Conservation (phyloP, 345 rosid species). For the Erucastrum elatum region DNA sequence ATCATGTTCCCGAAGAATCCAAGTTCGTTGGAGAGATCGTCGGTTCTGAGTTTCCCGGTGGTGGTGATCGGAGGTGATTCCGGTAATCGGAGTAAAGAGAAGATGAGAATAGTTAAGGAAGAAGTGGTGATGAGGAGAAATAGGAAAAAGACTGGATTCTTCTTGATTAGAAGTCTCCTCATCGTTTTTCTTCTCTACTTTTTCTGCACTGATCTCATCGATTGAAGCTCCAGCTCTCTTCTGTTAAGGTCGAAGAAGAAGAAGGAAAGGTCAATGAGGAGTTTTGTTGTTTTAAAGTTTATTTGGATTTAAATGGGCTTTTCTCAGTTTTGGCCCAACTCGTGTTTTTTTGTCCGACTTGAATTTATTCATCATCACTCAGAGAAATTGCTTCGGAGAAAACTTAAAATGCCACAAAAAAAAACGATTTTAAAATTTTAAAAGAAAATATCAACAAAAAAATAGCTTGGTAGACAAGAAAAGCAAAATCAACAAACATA, state of each 20-base stretch:
- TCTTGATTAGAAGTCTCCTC: conserved; percentile 43
- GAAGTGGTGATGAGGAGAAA: conserved; percentile 47
- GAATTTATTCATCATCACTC: too few relatives aligned
- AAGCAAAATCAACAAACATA: too few relatives aligned
- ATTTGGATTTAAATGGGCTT: conserved; percentile 18
- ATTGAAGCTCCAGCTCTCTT: neutral
- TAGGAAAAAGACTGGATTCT: conserved; percentile 47
- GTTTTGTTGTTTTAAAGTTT: neutral
- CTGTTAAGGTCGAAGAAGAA: conserved; percentile 7
- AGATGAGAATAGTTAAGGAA: conserved; percentile 44
- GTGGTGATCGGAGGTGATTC: conserved; percentile 40
- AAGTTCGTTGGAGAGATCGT: conserved; percentile 28
- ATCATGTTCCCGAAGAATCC: conserved; percentile 73
- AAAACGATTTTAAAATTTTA: too few relatives aligned
- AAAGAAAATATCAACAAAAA: too few relatives aligned
- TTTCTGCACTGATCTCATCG: conserved; percentile 9
- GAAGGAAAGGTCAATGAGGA: conserved; percentile 3
- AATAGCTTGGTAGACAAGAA: too few relatives aligned
- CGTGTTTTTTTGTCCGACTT: neutral
- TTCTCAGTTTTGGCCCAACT: neutral
- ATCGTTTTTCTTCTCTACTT: conserved; percentile 30
- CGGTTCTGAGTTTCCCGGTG: conserved; percentile 3
- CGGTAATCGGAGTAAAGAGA: conserved; percentile 60
- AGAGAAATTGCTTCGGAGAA: neutral
- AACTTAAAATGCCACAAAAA: too few relatives aligned